Evolutionary conservation across 139 green algal genomes (phyloP).

Genomic region (Volvox reticuliferus): DNA sequence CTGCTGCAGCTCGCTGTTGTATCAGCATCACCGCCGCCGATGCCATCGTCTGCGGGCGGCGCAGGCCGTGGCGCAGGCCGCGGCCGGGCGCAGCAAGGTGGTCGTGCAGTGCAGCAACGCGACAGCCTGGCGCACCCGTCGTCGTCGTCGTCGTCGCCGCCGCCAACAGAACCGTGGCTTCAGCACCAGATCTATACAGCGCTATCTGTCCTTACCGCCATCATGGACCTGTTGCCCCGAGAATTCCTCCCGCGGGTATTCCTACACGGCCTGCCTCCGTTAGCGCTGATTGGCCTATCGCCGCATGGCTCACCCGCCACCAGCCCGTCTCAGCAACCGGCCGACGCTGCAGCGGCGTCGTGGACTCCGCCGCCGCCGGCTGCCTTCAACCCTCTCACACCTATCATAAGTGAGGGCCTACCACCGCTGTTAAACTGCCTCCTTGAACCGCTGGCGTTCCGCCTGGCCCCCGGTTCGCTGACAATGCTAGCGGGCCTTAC

Average conservation of each 20-base stretch:
- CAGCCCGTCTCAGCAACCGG: not conserved
- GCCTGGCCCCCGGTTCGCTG: not conserved
- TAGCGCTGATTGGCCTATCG: not conserved
- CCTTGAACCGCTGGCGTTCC: not conserved
- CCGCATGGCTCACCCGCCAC: too few species aligned
- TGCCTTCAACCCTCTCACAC: too few species aligned
- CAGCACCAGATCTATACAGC: conserved; percentile 25
- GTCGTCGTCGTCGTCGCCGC: not conserved
- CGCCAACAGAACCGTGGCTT: not conserved
- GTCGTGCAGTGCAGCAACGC: not conserved
- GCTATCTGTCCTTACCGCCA: not conserved
- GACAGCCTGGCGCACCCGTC: not conserved
- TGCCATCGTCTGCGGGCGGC: not conserved
- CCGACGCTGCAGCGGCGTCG: not conserved
- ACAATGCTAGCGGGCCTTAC: conserved; percentile 2
- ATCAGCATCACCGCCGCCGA: not conserved
- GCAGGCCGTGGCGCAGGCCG: not conserved
- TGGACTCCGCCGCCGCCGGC: not conserved
- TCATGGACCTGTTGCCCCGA: conserved; percentile 17
- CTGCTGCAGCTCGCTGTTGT: conserved; percentile 33
- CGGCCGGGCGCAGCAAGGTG: not conserved
- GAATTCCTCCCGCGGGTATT: conserved; percentile 20
- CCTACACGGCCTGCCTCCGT: conserved; percentile 5
- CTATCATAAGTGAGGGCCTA: not conserved
- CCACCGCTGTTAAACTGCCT: conserved; percentile 29